phyloP scores from a whole-genome alignment of 345 rosid genomes.

The Brassica incana region DNA sequence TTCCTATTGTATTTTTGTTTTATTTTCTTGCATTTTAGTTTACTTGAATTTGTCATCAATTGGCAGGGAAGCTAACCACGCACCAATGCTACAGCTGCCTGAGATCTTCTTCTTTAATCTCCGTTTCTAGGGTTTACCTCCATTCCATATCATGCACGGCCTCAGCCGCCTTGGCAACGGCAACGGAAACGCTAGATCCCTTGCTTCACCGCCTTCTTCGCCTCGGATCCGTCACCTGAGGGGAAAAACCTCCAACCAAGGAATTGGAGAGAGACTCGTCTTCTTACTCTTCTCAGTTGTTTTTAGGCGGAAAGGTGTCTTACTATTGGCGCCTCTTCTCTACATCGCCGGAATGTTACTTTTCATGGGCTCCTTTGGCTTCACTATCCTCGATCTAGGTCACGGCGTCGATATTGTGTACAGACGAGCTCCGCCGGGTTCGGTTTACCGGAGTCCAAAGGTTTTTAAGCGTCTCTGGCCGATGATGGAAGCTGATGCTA shows the following conservation, averaged over 20 bases:
- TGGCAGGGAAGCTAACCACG: not conserved
- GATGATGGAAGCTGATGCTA: slow-evolving; percentile 67
- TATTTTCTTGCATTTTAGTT: not conserved
- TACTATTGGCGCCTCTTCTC: slow-evolving; percentile 80
- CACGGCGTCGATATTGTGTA: slow-evolving; percentile 56
- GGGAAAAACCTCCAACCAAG: slow-evolving; percentile 47
- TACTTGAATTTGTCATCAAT: not conserved
- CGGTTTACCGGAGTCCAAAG: slow-evolving; percentile 87
- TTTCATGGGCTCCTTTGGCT: slow-evolving; percentile 81
- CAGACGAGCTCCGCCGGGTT: slow-evolving; percentile 64
- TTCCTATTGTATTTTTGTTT: not conserved
- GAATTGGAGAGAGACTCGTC: slow-evolving; percentile 52
- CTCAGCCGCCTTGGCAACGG: slow-evolving; percentile 84
- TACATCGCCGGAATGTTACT: slow-evolving; percentile 84
- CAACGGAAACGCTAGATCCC: slow-evolving; percentile 51
- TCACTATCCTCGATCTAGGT: slow-evolving; percentile 64
- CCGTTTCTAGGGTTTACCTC: slow-evolving; percentile 32
- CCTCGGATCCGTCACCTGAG: slow-evolving; percentile 76
- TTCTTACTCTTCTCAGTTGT: slow-evolving; percentile 56
- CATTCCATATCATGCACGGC: slow-evolving; percentile 56
- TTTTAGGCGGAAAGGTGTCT: slow-evolving; percentile 72
- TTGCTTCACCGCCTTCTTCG: slow-evolving; percentile 76
- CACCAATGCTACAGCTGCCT: slow-evolving; percentile 10
- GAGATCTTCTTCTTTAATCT: slow-evolving; percentile 5
- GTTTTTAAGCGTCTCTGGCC: slow-evolving; percentile 85